Base-by-base conservation (phyloP, 805 yeast genomes). In the Suhomyces vadensis region DNA sequence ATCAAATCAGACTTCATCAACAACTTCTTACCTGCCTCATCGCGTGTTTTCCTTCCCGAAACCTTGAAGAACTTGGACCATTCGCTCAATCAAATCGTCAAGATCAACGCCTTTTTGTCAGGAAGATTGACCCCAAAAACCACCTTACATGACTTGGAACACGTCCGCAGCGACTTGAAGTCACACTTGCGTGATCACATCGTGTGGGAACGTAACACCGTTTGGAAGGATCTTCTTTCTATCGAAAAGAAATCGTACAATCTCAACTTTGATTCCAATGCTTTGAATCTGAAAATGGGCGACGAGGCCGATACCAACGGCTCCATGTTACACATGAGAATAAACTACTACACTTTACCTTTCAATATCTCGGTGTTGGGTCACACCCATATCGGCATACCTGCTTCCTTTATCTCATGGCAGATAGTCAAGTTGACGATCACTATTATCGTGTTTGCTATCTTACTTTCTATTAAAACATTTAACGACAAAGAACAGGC, bases 121-220 rank as follows among this genome's bases (percentile, higher is more conserved):
- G 65, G 60, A 24, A 54, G 54, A 35, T 54, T 70, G 13, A 62
- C 81, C 16, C 60, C 73, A 7, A 55, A 75, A 52, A 58, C 76
- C 35, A 86, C 91, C 0, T 69, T 56, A 60, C 31, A 80, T 74
- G 63, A 63, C 41, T 56, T 67, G 36, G 74, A 73, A 6, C 45
- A 59, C 13, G 73, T 79, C 31, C 70, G 67, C 37, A 63, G 65
- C 31, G 81, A 77, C 41, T 63, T 78, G 44, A 70, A 73, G 51
- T 67, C 78, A 3, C 77, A 77, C 50, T 67, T 92, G 51, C 75
- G 97, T 51, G 99, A 92, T 56, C 95, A 92, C 63, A 87, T 92
- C 26, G 96, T 91, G 14, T 92, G 97, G 95, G 98, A 92, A 67
- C 78, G 99, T 63, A 90, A 90, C 62, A 92, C 97, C 0, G 97